Evolutionary conservation across 768 basidiomycete species (phyloP).

Genomic region (Hortiboletus flavorubellus): DNA sequence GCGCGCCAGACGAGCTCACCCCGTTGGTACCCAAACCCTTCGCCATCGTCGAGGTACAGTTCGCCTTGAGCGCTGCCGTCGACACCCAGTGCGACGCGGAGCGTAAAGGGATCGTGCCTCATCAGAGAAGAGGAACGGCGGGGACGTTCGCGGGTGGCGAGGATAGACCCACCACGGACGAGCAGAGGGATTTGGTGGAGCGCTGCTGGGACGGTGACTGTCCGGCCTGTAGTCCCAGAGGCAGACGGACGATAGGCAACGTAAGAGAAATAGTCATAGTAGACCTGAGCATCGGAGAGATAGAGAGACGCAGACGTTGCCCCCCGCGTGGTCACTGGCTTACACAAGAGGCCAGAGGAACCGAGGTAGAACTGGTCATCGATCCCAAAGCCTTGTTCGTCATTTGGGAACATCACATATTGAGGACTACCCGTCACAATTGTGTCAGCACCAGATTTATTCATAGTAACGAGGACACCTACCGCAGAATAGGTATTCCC

Average conservation of each 20-base stretch:
- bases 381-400: slow-evolving; percentile 77
- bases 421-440: slow-evolving; percentile 67
- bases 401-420: slow-evolving; percentile 89
- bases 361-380: slow-evolving; percentile 97
- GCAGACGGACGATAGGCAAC: slow-evolving; percentile 59
- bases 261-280: slow-evolving; percentile 90
- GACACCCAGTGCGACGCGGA: slow-evolving; percentile 76
- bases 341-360: slow-evolving; percentile 82
- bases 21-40: slow-evolving; percentile 65
- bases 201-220: slow-evolving; percentile 74
- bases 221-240: slow-evolving; percentile 48
- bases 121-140: slow-evolving; percentile 83
- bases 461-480: slow-evolving; percentile 13
- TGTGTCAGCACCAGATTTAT: not conserved
- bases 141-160: slow-evolving; percentile 84
- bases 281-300: slow-evolving; percentile 86
- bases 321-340: slow-evolving; percentile 80
- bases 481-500: slow-evolving; percentile 85
- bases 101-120: slow-evolving; percentile 90
- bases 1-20: slow-evolving; percentile 86
- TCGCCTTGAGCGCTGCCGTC: slow-evolving; percentile 65
- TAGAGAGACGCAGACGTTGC: slow-evolving; percentile 72
- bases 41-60: slow-evolving; percentile 94
- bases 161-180: slow-evolving; percentile 86
- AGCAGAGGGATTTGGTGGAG: slow-evolving; percentile 81